Conservation (phyloP, 2,329 filamentous ascomycete species). For the Epichloe uncinata region DNA sequence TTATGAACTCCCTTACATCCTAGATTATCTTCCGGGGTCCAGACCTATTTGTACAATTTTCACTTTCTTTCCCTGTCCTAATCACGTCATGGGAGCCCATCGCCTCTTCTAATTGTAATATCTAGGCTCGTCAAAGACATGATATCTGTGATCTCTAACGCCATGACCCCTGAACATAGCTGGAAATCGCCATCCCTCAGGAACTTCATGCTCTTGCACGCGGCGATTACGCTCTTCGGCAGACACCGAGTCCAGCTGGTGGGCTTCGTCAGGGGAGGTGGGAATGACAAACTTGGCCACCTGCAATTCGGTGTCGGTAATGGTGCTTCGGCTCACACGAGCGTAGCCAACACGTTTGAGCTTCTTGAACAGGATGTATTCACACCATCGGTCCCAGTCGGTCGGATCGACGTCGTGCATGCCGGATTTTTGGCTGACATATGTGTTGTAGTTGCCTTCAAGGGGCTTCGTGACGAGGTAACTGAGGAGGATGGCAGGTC, state of each 20-base stretch:
- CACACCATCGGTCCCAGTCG: conserved; percentile 97
- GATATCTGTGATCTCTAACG: conserved; percentile 79
- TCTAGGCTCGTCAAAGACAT: conserved; percentile 86
- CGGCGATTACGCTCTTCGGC: conserved; percentile 42
- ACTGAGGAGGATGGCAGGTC: conserved; percentile 73
- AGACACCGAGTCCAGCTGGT: conserved; percentile 24
- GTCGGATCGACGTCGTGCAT: conserved; percentile 91
- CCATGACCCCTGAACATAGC: conserved; percentile 71
- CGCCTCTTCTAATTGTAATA: conserved; percentile 38
- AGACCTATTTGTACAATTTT: not conserved
- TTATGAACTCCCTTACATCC: no score
- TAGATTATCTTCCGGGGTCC: no score
- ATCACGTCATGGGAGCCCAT: not conserved
- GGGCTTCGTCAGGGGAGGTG: conserved; percentile 39
- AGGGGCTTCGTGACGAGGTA: conserved; percentile 87
- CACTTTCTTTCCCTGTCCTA: not conserved
- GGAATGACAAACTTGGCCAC: conserved; percentile 90
- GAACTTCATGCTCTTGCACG: conserved; percentile 59
- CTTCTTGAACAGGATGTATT: conserved; percentile 94
- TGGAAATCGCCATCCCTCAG: conserved; percentile 71
- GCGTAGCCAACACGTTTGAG: conserved; percentile 81
- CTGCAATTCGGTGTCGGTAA: conserved; percentile 95
- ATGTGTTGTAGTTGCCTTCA: conserved; percentile 93
- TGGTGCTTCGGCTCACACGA: conserved; percentile 73
- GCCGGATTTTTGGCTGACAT: conserved; percentile 71